A percentile compares a stretch with the other conserved stretches of the same genome.
These are phyloP conservation scores for Aspergillus steynii DNA, from an alignment of 495 filamentous ascomycete genomes.

Conservation along the genomic window DNA sequence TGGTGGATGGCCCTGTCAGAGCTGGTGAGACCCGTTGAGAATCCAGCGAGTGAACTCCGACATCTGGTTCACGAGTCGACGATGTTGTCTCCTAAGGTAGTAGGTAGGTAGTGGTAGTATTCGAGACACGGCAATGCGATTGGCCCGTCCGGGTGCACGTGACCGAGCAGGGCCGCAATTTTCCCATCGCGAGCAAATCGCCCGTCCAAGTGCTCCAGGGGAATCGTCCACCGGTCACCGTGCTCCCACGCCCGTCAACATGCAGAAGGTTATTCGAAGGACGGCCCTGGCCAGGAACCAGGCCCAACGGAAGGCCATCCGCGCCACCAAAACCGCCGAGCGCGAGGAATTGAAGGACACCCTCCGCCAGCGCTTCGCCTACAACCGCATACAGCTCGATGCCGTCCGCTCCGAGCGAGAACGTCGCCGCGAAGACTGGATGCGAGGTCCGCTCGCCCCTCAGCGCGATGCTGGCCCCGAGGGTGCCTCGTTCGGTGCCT, in stretches of 20 bases:
- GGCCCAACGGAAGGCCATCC: constrained; percentile 48
- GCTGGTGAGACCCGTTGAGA: too few species aligned
- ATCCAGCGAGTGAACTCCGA: too few species aligned
- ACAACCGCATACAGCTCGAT: constrained; percentile 34
- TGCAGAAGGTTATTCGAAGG: constrained; percentile 76
- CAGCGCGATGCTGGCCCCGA: constrained; percentile 62
- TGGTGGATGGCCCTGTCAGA: neutral
- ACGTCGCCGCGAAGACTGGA: constrained; percentile 66
- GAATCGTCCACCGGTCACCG: constrained; percentile 32
- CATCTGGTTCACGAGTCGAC: too few species aligned
- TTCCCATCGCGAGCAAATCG: constrained; percentile 31
- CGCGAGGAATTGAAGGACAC: constrained; percentile 33
- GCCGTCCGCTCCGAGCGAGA: constrained; percentile 30
- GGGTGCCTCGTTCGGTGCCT: constrained; percentile 48
- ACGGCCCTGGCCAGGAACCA: constrained; percentile 67
- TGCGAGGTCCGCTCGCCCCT: constrained; percentile 73
- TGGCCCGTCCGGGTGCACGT: constrained; percentile 16
- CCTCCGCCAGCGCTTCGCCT: constrained; percentile 33
- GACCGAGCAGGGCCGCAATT: constrained; percentile 35
- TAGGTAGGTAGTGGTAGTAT: neutral
- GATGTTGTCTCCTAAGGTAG: too few species aligned
- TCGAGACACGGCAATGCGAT: constrained; percentile 3
- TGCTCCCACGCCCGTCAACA: constrained; percentile 39
- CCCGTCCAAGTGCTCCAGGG: constrained; percentile 6
- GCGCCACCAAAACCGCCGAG: constrained; percentile 39